A percentile compares a stretch with the other conserved stretches of the same genome.
phyloP scores from a whole-genome alignment of 2,329 filamentous ascomycete genomes.

The Arthrobotrys pseudoclavata region DNA sequence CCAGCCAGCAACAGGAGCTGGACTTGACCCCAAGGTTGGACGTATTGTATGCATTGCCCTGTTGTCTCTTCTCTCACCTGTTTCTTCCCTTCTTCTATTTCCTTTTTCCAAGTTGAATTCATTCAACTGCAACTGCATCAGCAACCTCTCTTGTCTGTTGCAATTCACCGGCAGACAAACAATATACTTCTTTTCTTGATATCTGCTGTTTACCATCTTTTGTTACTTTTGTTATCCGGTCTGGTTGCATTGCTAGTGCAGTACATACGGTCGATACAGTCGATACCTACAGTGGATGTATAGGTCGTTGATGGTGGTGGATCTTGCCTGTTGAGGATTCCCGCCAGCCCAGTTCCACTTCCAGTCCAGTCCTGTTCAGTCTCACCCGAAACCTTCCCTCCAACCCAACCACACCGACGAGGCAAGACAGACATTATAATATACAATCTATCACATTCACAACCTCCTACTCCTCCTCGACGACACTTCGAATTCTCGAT shows the following conservation, averaged over 20 bases:
- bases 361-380: constrained; percentile 16
- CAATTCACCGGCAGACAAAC: constrained; percentile 39
- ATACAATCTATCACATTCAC: background rate
- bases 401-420: constrained; percentile 40
- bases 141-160: constrained; percentile 28
- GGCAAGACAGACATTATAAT: background rate
- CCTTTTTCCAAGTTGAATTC: constrained; percentile 25
- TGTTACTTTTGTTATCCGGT: background rate
- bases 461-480: background rate
- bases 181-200: constrained; percentile 17
- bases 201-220: background rate
- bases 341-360: background rate
- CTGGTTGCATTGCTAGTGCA: background rate
- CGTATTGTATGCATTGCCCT: constrained; percentile 60
- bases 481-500: constrained; percentile 2
- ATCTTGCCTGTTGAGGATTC: constrained; percentile 60
- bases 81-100: constrained; percentile 47
- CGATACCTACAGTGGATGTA: background rate
- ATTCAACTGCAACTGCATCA: too few species aligned
- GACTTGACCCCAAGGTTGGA: constrained; percentile 48
- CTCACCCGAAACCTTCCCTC: constrained; percentile 53
- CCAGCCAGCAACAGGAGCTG: constrained; percentile 52
- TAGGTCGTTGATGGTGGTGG: constrained; percentile 21
- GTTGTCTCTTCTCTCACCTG: constrained; percentile 60
- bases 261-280: background rate